phyloP scores from a whole-genome alignment of 768 basidiomycete species.

The Gyrodon lividus region DNA sequence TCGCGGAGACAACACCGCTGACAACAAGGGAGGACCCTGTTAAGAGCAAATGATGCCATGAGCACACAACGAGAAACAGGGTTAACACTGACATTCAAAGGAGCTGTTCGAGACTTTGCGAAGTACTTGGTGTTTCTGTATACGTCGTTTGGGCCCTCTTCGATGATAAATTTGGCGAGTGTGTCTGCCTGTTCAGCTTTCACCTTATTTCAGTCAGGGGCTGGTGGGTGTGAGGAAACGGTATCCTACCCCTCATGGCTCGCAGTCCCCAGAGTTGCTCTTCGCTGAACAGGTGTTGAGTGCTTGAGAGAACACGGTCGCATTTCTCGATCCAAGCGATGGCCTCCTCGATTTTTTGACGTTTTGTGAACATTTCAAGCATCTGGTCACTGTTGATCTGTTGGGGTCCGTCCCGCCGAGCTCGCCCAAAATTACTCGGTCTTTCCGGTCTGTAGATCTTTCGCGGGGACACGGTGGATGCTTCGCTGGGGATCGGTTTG shows the following conservation, averaged over 20 bases:
- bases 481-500: neutral
- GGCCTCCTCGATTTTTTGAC: neutral
- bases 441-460: neutral
- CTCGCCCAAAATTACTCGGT: neutral
- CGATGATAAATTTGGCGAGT: neutral
- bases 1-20: neutral
- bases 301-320: neutral
- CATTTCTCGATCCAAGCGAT: neutral
- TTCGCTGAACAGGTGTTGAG: neutral
- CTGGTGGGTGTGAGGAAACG: neutral
- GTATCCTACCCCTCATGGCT: neutral
- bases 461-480: neutral
- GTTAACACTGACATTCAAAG: neutral
- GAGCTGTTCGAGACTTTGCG: neutral
- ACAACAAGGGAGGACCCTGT: neutral
- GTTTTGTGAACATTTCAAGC: neutral
- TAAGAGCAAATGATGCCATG: neutral
- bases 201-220: neutral
- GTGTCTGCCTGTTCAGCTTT: neutral
- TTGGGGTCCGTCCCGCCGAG: neutral
- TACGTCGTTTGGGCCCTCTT: neutral
- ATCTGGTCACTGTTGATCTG: neutral
- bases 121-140: neutral
- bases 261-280: neutral
- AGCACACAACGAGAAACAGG: neutral